Base-by-base conservation (phyloP, 1,284 basidiomycete species). In the Fomes fomentarius region DNA sequence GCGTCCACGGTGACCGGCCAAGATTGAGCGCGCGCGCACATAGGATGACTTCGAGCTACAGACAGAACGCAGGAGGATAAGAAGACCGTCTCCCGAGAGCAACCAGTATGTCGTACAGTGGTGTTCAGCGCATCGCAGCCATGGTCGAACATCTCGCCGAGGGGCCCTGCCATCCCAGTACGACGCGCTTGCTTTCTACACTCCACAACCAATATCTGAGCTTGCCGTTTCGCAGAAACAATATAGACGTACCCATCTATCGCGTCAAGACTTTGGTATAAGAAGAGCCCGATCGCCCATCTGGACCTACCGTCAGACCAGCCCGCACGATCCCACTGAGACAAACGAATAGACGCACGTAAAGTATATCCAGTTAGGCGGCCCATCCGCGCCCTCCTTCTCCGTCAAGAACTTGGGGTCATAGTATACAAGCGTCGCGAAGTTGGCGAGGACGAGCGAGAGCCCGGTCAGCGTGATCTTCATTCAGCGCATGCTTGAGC, bases 131-230 rank as follows among this genome's bases (percentile, higher is more conserved):
- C 95, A 68, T 95, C 93, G 63, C 89, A 93, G 3, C 90, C 97
- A 72, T 99, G 96, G 71, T 99, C 96, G 69, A 98, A 98, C 82
- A 97, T 87, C 71, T 98, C 93, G 17, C 96, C 96, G 17, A 98
- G 76, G 3, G 96, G 96, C 3, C 96, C 94, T 19, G 95, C 91
- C 92, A 98, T 98, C 3, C 93, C 93, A 0, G 95, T 97, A 50
- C 96, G 76, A 49, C 96, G 79, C 12, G 96, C 96, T 74, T 99
- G 96, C 73, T 97, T 97, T 11, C 94, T 96, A 60, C 25, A 39
- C 50, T 73, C 11, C 72, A 44, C 17, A 26, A 3, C 49, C 1
- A 42, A 39, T 28, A 14, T 11, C 1, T n/a, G 2, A 22, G 10
- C 24, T 15, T 46, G 19, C 45, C 25, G 15, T 7, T 12, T 38